Base-by-base conservation (phyloP, 2,329 filamentous ascomycete species). In the Penicillium verrucosum region DNA sequence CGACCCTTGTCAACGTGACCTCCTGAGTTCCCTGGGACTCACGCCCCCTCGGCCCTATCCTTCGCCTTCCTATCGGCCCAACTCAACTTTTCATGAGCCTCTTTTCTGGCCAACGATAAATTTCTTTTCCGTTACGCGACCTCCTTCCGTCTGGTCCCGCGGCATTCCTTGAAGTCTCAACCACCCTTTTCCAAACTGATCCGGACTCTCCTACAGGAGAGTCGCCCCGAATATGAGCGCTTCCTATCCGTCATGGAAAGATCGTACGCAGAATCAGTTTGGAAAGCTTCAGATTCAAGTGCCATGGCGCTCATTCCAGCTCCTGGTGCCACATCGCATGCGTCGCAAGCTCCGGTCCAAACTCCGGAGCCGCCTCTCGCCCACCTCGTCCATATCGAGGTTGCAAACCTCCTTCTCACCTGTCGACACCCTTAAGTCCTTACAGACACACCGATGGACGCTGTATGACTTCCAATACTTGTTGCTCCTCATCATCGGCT, bases 401-500 rank as follows among this genome's bases (percentile, higher is more conserved):
- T 80, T 97, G 54, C 84, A 95, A 74, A 92, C 86, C 16, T 96
- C 92, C 1, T 89, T 92, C 75, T 92, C 89, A 64, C 87, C 90
- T 5, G 80, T 83, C 67, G 88, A 95, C 69, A 92, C 91, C 12
- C 75, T 97, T 59, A 84, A 85, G 59, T 84, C 88, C 37, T 80
- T 97, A 61, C 87, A 88, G 66, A 83, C 83, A 58, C 90, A 94
- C 71, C 85, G 85, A 62, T 97, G 90, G 90, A 88, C 84, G 50
- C 79, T 87, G 50, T 89, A 92, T 72, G 93, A 97, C 74, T 82
- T 89, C 40, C 92, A 97, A 77, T 95, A 97, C 74, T 74, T 90
- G 49, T 79, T 93, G 56, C 77, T 96, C 29, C 83, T 86, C 57
- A 82, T 88, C 52, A 75, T 96, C 48, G 86, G 85, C 65, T 85